Percentiles rank a stretch among this genome's conserved stretches.
phyloP scores from a whole-genome alignment of 2,329 filamentous ascomycete species.

The Thielaviopsis punctulata region DNA sequence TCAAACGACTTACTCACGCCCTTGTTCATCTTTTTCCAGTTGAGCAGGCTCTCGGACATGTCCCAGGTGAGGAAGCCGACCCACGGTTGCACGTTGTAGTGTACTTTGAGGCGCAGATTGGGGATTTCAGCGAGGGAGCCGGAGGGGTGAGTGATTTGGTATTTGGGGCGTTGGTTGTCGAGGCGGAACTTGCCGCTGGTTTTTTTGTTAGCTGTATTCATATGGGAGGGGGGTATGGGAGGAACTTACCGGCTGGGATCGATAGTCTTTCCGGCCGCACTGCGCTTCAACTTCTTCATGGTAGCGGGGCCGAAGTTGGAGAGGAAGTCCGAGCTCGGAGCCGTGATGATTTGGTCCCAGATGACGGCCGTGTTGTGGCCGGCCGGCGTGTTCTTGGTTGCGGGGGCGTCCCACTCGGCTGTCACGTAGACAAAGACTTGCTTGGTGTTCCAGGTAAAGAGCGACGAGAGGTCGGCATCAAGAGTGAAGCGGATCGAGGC shows the following conservation, averaged over 20 bases:
- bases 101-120: constrained; percentile 62
- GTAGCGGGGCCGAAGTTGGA: constrained; percentile 41
- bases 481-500: constrained; percentile 87
- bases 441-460: constrained; percentile 99
- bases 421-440: constrained; percentile 94
- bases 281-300: constrained; percentile 44
- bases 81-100: constrained; percentile 98
- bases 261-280: constrained; percentile 40
- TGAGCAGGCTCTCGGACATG: constrained; percentile 33
- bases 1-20: constrained; percentile 47
- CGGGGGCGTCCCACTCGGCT: constrained; percentile 44
- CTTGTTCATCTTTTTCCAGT: constrained; percentile 48
- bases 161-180: constrained; percentile 80
- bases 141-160: constrained; percentile 83
- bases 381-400: constrained; percentile 16
- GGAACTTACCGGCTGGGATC: constrained; percentile 35
- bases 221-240: background rate
- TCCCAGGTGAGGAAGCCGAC: constrained; percentile 81
- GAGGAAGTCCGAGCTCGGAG: constrained; percentile 45
- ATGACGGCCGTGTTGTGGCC: constrained; percentile 54
- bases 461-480: constrained; percentile 72
- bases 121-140: constrained; percentile 57
- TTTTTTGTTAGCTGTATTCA: constrained; percentile 3
- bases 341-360: constrained; percentile 89
- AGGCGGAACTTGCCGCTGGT: constrained; percentile 55